Conservation (phyloP, 139 green algal genomes). For the Prasinococcaceae sp. region DNA sequence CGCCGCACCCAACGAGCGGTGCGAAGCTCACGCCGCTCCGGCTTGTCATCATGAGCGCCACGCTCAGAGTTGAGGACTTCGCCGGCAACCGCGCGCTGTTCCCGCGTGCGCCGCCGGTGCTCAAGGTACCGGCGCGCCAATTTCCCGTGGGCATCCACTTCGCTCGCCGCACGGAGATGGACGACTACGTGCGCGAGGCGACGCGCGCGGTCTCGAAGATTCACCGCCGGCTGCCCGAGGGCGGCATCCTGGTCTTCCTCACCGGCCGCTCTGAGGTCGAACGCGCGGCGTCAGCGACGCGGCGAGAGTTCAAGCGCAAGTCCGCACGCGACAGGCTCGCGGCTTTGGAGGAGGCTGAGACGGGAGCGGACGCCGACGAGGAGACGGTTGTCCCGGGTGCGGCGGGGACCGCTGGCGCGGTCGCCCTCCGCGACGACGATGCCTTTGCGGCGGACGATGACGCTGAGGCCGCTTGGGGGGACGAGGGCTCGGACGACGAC, state of each 20-base stretch:
- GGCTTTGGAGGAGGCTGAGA: neutral
- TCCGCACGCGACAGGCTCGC: neutral
- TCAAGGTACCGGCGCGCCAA: slow-evolving; percentile 60
- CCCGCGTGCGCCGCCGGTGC: slow-evolving; percentile 43
- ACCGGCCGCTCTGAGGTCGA: slow-evolving; percentile 85
- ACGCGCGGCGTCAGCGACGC: neutral
- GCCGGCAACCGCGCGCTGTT: slow-evolving; percentile 62
- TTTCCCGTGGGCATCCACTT: slow-evolving; percentile 91
- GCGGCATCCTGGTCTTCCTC: slow-evolving; percentile 86
- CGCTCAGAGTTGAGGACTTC: slow-evolving; percentile 70
- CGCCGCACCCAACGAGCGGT: too few species aligned
- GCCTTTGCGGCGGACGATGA: too few species aligned
- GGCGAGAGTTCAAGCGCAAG: neutral
- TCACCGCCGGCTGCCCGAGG: slow-evolving; percentile 67
- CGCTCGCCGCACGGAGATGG: slow-evolving; percentile 56
- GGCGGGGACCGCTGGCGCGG: too few species aligned
- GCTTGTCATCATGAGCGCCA: slow-evolving; percentile 94
- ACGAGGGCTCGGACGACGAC: too few species aligned
- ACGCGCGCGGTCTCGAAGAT: slow-evolving; percentile 52
- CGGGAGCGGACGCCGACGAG: neutral
- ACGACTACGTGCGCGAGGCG: slow-evolving; percentile 66
- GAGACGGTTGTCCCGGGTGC: neutral
- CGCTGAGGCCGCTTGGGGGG: too few species aligned
- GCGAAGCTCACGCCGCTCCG: slow-evolving; percentile 60
- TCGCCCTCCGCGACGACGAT: too few species aligned